Percentiles rank a stretch among this genome's conserved stretches.
phyloP scores from a whole-genome alignment of 2,329 filamentous ascomycete species.

The Cladosporium austrohemisphaericum region DNA sequence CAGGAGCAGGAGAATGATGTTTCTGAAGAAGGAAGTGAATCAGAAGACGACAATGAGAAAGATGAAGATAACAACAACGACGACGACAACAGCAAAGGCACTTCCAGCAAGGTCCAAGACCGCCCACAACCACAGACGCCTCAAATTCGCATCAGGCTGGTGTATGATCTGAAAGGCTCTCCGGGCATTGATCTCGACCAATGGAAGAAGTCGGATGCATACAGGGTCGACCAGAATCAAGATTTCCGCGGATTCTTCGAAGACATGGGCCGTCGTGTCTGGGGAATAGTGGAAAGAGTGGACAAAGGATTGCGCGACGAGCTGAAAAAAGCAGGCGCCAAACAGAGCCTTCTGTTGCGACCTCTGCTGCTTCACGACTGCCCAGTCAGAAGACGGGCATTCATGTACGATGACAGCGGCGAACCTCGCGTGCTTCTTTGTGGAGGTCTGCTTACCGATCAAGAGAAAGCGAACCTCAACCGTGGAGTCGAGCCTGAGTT shows the following conservation, averaged over 20 bases:
- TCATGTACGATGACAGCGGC: neutral
- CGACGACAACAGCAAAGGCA: neutral
- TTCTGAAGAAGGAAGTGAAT: too few relatives aligned
- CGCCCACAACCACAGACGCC: neutral
- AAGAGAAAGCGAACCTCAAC: neutral
- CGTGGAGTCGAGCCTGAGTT: neutral
- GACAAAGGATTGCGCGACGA: neutral
- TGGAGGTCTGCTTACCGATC: neutral
- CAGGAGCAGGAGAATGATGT: too few relatives aligned
- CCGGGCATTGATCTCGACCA: neutral
- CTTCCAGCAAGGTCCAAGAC: neutral
- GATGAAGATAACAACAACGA: neutral
- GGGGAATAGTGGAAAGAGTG: neutral
- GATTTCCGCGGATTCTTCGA: neutral
- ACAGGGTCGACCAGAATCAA: neutral
- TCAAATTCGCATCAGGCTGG: neutral
- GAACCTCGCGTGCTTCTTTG: neutral
- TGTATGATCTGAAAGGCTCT: neutral
- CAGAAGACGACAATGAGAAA: neutral
- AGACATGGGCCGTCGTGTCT: too few relatives aligned
- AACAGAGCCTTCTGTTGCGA: neutral
- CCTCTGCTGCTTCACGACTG: neutral
- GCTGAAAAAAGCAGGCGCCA: neutral
- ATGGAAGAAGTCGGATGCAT: neutral
- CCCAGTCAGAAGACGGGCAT: neutral